These are phyloP conservation scores for Populus alba DNA, from an alignment of 345 rosid species.

Conservation along the genomic window DNA sequence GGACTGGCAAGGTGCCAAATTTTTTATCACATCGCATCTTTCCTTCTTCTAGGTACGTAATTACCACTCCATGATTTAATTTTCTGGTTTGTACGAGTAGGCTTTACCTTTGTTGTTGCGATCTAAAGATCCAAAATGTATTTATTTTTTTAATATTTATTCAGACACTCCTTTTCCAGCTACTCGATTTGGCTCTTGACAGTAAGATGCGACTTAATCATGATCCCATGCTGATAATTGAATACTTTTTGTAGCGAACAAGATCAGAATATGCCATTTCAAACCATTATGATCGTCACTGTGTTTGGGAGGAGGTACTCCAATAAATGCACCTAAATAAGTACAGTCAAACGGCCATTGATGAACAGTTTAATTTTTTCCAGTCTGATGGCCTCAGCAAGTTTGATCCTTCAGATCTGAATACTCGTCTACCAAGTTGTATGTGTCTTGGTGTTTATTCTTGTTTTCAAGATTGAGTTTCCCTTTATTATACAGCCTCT, in stretches of 20 bases:
- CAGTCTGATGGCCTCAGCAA: constrained; percentile 74
- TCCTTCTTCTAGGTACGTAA: constrained; percentile 75
- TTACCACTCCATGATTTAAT: constrained; percentile 16
- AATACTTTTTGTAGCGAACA: constrained; percentile 78
- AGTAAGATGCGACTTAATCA: constrained; percentile 83
- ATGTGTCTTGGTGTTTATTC: constrained; percentile 27
- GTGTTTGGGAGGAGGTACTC: constrained; percentile 93
- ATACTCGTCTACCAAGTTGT: constrained; percentile 79
- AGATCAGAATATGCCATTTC: constrained; percentile 90
- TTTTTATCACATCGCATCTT: constrained; percentile 88
- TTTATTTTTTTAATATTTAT: constrained; percentile 4
- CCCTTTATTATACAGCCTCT: constrained; percentile 6
- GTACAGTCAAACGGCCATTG: constrained; percentile 70
- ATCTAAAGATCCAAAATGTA: constrained; percentile 9
- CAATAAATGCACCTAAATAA: constrained; percentile 80
- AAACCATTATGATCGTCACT: constrained; percentile 88
- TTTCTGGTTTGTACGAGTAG: constrained; percentile 15
- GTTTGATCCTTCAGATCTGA: constrained; percentile 60
- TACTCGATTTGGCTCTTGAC: constrained; percentile 94
- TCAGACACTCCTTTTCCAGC: constrained; percentile 36
- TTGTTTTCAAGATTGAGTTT: constrained; percentile 3
- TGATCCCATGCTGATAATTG: constrained; percentile 79
- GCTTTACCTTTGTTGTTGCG: constrained; percentile 8
- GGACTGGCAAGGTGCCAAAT: constrained; percentile 93
- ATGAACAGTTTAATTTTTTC: constrained; percentile 69